phyloP scores from a whole-genome alignment of 1,139 yeast genomes.

The Geotrichum aggregatum region DNA sequence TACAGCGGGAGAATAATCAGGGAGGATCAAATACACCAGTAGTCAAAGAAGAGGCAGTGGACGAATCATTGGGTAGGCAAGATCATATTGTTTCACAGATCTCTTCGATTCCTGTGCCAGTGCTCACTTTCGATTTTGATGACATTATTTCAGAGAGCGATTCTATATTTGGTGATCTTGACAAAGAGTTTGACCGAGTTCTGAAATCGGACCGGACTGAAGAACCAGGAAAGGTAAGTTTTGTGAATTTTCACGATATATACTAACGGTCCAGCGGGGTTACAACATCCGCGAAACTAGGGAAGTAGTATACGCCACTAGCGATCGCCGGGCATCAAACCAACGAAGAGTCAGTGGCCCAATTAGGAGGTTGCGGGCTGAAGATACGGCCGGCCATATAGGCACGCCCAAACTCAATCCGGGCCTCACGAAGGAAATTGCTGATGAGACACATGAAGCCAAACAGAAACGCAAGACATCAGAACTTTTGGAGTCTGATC shows the following conservation, averaged over 20 bases:
- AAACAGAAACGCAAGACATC: slow-evolving; percentile 17
- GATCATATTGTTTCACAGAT: slow-evolving; percentile 46
- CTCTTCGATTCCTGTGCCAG: slow-evolving; percentile 42
- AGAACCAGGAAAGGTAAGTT: slow-evolving; percentile 29
- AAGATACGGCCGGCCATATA: background rate
- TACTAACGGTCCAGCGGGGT: slow-evolving; percentile 29
- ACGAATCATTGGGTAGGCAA: slow-evolving; percentile 35
- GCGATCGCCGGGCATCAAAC: slow-evolving; percentile 18
- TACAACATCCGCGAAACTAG: slow-evolving; percentile 37
- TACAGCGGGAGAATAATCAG: background rate
- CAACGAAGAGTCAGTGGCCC: slow-evolving; percentile 29
- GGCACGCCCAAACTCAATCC: background rate
- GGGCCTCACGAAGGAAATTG: background rate
- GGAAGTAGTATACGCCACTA: slow-evolving; percentile 36
- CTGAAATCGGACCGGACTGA: slow-evolving; percentile 24
- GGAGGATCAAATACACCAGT: background rate
- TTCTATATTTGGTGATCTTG: slow-evolving; percentile 41
- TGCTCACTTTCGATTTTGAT: slow-evolving; percentile 31
- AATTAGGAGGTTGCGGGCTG: slow-evolving; percentile 25
- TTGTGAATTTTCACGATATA: background rate
- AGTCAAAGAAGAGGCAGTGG: slow-evolving; percentile 1
- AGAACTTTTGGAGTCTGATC: slow-evolving; percentile 45
- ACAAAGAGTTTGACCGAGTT: slow-evolving; percentile 40
- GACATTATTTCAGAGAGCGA: slow-evolving; percentile 41
- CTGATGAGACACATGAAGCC: background rate